Percentiles rank a stretch among this genome's conserved stretches.
phyloP scores from a whole-genome alignment of 108 stramenopile species.

The Asterionellopsis glacialis region DNA sequence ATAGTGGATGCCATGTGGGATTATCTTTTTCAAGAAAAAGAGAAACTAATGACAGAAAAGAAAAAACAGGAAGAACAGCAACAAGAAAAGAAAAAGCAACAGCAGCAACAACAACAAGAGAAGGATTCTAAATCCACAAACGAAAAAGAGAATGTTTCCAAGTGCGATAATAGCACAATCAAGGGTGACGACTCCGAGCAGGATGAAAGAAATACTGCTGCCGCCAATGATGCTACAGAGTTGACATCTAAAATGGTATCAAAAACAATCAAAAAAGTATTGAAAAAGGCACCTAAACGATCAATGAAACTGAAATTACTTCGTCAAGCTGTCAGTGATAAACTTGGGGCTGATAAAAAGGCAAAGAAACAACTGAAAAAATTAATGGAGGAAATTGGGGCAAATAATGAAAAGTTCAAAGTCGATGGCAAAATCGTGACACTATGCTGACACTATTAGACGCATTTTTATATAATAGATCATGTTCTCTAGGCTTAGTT shows the following conservation, averaged over 20 bases:
- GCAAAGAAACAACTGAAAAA: conserved; percentile 27
- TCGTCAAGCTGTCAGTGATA: conserved; percentile 40
- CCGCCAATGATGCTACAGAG: conserved; percentile 26
- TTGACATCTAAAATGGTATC: conserved; percentile 18
- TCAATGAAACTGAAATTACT: conserved; percentile 59
- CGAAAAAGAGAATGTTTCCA: too few relatives aligned
- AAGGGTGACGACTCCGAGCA: conserved; percentile 12
- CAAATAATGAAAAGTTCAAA: conserved; percentile 22
- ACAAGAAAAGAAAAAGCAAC: conserved; percentile 25
- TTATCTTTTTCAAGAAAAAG: conserved; percentile 37
- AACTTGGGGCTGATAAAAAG: conserved; percentile 11
- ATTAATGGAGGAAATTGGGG: conserved; percentile 8
- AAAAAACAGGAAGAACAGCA: conserved; percentile 22
- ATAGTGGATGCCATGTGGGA: conserved; percentile 71
- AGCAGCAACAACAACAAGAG: conserved; percentile 18
- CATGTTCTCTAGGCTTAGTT: background rate
- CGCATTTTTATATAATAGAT: background rate
- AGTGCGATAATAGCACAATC: too few relatives aligned
- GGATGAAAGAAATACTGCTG: conserved; percentile 10
- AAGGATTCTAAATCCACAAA: conserved; percentile 1
- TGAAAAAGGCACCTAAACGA: conserved; percentile 67
- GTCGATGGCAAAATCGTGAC: conserved; percentile 28
- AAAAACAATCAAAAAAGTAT: conserved; percentile 61
- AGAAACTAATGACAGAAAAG: conserved; percentile 23
- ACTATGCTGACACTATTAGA: conserved; percentile 1